Evolutionary conservation across 2,329 filamentous ascomycete species (phyloP), one percentile per base, ranked within the genome.

Genomic region (Emericellopsis atlantica): DNA sequence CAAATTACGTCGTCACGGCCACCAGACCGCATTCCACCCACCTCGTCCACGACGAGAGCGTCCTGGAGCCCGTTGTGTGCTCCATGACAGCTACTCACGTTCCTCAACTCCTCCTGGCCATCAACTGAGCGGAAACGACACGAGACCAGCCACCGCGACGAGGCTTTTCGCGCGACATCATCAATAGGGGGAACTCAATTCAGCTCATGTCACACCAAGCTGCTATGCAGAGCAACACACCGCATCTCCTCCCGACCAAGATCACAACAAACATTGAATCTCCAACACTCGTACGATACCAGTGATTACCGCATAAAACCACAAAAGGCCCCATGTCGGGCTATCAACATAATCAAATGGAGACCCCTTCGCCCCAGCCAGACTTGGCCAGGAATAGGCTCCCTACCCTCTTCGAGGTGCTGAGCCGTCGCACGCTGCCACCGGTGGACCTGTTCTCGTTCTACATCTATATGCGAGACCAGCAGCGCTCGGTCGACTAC

Each of bases 401-500:
- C 44, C 92, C 92, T 37, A 95, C 88, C 2, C 76, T 98, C 40
- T 95, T 94, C 58, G 93, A 98, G 64, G 92, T 98, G 42, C 69
- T 98, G 45, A 95, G 87, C 58, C 80, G 93, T 50, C 81, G 88
- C 48, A 98, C 92, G n/a, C 73, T 93, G 16, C 86, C 93, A 38
- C 92, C 92, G 0, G 90, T 98, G 43, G 93, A 98, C 56, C 72
- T 98, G 10, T 98, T 95, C 62, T 95, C 89, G 2, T 98, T 98
- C 68, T 98, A 98, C 65, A 98, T 98, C 53, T 98, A 95, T 65
- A 98, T 98, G 92, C 79, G 92, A 54, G 93, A 98, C 61, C 89
- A 95, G 64, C 92, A 98, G 62, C 80, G 89, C 59, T 95, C 90
- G 7, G 92, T 98, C 11, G 92, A 98, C 56, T 98, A 98, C 54